These are phyloP conservation scores for Conticribra guillardii DNA, from an alignment of 108 stramenopile species.

Conservation along the genomic window DNA sequence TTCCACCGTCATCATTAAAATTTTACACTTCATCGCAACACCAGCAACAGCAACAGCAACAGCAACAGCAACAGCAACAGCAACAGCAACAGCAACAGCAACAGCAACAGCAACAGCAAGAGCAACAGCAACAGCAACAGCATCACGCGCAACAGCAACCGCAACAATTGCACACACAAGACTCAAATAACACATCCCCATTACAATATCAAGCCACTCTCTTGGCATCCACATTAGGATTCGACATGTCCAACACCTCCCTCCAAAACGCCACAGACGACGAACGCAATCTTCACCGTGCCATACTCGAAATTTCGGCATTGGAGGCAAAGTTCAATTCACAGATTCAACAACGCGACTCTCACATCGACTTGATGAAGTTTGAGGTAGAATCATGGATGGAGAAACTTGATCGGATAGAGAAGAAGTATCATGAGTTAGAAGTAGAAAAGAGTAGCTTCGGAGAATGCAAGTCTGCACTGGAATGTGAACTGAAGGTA, in stretches of 20 bases:
- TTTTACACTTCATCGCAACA: too few species aligned
- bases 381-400: constrained; percentile 16
- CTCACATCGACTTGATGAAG: constrained; percentile 5
- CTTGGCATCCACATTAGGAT: neutral
- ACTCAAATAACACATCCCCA: neutral
- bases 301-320: neutral
- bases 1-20: too few species aligned
- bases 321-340: neutral
- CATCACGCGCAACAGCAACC: too few species aligned
- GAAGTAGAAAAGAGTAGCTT: neutral
- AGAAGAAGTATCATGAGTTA: constrained; percentile 18
- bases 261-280: neutral
- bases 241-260: neutral
- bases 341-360: constrained; percentile 3
- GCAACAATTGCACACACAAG: neutral
- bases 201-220: neutral
- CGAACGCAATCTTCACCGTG: neutral
- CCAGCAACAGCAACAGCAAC: too few species aligned
- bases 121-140: too few species aligned
- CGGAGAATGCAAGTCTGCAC: constrained; percentile 1
- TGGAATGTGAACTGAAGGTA: constrained; percentile 14
- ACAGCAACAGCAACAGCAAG: too few species aligned
- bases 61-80: too few species aligned
- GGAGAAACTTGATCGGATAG: constrained; percentile 9
- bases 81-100: too few species aligned